Evolutionary conservation across 1,139 yeast genomes (phyloP).

Genomic region (Debaryomyces psychrophilus): DNA sequence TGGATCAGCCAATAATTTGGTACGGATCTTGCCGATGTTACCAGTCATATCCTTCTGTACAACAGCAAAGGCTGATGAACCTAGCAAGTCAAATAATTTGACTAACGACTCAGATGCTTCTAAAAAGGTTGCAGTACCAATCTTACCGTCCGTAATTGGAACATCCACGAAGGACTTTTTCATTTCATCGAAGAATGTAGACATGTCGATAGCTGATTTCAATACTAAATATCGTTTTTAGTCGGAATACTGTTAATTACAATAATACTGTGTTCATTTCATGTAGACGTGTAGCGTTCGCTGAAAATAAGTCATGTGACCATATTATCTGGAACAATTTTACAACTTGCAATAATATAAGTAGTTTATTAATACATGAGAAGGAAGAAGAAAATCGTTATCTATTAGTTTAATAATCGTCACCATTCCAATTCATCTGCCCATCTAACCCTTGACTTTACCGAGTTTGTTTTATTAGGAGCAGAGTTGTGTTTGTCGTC

Average conservation of each 20-base stretch:
- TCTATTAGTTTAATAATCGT: slow-evolving; percentile 5
- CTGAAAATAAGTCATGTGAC: neutral
- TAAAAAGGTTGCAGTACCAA: slow-evolving; percentile 74
- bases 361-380: slow-evolving; percentile 6
- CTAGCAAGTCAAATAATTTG: slow-evolving; percentile 79
- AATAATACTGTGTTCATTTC: neutral
- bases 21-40: slow-evolving; percentile 74
- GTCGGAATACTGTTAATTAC: neutral
- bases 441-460: slow-evolving; percentile 44
- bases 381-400: slow-evolving; percentile 3
- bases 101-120: slow-evolving; percentile 86
- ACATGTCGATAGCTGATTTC: slow-evolving; percentile 33
- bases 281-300: neutral
- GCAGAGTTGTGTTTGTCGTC: neutral
- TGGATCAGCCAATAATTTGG: slow-evolving; percentile 68
- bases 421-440: slow-evolving; percentile 58
- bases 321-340: neutral
- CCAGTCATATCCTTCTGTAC: slow-evolving; percentile 92
- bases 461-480: neutral
- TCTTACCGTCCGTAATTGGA: slow-evolving; percentile 61
- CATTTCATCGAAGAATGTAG: slow-evolving; percentile 80
- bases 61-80: slow-evolving; percentile 81
- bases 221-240: neutral
- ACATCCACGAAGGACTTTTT: slow-evolving; percentile 77
- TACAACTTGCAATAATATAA: neutral